These are phyloP conservation scores for Cinchona pubescens DNA, from an alignment of 257 asterid species.

Conservation along the genomic window DNA sequence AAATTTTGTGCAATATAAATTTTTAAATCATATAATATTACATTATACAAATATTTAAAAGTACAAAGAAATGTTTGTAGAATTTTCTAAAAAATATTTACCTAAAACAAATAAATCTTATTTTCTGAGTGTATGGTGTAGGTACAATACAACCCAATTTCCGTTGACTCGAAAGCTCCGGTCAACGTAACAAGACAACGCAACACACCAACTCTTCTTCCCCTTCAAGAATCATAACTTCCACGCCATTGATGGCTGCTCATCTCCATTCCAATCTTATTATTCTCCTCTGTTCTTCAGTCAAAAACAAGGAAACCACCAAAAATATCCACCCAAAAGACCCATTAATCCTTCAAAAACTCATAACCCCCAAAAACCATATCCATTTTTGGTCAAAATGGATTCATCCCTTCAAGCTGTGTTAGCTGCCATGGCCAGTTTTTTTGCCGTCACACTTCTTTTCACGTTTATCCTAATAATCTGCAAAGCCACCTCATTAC, in stretches of 20 bases:
- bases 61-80: too few species aligned
- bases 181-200: conserved; percentile 44
- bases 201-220: conserved; percentile 29
- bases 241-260: conserved; percentile 65
- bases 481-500: conserved; percentile 35
- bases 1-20: too few species aligned
- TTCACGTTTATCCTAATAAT: conserved; percentile 34
- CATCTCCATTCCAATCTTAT: conserved; percentile 10
- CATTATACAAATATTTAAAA: too few species aligned
- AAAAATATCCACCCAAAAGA: not conserved
- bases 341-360: not conserved
- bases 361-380: conserved; percentile 9
- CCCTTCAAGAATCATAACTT: conserved; percentile 19
- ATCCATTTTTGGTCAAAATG: conserved; percentile 18
- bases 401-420: conserved; percentile 44
- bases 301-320: not conserved
- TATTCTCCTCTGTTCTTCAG: not conserved
- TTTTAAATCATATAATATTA: too few species aligned
- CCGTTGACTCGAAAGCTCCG: conserved; percentile 43
- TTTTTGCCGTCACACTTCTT: conserved; percentile 42
- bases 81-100: not conserved
- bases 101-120: not conserved
- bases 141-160: not conserved
- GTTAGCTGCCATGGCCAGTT: conserved; percentile 50
- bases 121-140: not conserved